These are phyloP conservation scores for Scedosporium dehoogii DNA, from an alignment of 2,329 filamentous ascomycete genomes.

Conservation along the genomic window DNA sequence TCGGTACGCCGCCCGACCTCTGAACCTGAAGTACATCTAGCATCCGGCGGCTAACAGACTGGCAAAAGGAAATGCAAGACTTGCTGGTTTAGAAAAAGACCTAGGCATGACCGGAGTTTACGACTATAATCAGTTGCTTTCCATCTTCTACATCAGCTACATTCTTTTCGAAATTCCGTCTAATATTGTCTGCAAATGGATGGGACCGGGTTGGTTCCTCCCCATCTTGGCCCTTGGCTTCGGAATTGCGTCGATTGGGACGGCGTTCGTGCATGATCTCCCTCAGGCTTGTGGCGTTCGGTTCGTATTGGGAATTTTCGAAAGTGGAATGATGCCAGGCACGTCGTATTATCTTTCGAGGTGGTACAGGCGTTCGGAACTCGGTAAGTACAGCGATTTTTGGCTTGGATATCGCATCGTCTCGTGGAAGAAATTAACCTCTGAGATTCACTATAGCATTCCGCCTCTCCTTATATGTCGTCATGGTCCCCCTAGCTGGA, in stretches of 20 bases:
- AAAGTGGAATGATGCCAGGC: conserved; percentile 64
- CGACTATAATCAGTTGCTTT: conserved; percentile 60
- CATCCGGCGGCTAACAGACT: no score
- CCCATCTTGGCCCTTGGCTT: conserved; percentile 53
- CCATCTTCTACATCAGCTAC: conserved; percentile 63
- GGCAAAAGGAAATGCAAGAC: conserved; percentile 49
- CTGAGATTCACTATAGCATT: conserved; percentile 28
- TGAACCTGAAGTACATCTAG: no score
- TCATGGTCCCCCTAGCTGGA: conserved; percentile 60
- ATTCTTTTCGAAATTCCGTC: conserved; percentile 63
- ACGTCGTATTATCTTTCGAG: conserved; percentile 64
- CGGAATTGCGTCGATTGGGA: conserved; percentile 52
- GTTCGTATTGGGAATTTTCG: conserved; percentile 58
- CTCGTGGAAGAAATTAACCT: no score
- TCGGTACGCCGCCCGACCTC: not conserved
- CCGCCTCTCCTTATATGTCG: conserved; percentile 57
- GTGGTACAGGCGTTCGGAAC: conserved; percentile 61
- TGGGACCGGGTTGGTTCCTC: conserved; percentile 65
- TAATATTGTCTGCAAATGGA: conserved; percentile 59
- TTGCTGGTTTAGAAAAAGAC: conserved; percentile 56
- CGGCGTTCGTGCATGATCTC: conserved; percentile 52
- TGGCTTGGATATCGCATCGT: no score
- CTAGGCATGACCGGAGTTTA: conserved; percentile 43
- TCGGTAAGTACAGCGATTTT: conserved; percentile 22
- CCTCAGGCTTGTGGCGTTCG: conserved; percentile 47